These are phyloP conservation scores for Cinnamomum micranthum DNA, from an alignment of 164 flowering plant species.

Conservation along the genomic window DNA sequence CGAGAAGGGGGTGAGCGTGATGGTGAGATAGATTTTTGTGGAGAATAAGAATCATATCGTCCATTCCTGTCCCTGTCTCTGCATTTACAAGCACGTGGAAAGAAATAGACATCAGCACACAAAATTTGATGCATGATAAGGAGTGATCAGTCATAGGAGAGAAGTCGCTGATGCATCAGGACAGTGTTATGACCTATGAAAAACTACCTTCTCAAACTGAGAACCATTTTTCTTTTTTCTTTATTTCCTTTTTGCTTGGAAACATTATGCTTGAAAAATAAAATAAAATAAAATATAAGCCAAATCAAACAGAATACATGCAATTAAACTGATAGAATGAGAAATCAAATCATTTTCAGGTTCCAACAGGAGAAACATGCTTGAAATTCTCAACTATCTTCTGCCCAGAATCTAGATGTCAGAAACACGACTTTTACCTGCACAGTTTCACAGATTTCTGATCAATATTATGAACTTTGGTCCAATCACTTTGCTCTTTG, in stretches of 20 bases:
- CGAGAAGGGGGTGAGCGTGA: constrained; percentile 13
- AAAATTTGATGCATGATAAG: background rate
- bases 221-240: background rate
- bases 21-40: constrained; percentile 29
- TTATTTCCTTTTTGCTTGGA: background rate
- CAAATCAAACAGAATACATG: background rate
- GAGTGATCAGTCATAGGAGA: background rate
- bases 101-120: background rate
- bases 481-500: constrained; percentile 57
- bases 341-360: constrained; percentile 2
- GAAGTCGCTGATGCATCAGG: background rate
- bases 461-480: constrained; percentile 46
- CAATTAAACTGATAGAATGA: background rate
- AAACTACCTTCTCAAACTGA: background rate
- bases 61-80: constrained; percentile 37
- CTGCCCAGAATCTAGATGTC: constrained; percentile 23
- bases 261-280: background rate
- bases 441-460: constrained; percentile 35
- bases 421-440: constrained; percentile 61
- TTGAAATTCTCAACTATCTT: constrained; percentile 10
- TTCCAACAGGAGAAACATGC: constrained; percentile 8
- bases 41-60: constrained; percentile 40
- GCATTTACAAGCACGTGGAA: background rate
- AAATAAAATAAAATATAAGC: no score
- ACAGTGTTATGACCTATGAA: background rate